Percentiles rank a stretch among this genome's conserved stretches.
phyloP scores from a whole-genome alignment of 352 stramenopile genomes.

The Aphanomyces stellatus region DNA sequence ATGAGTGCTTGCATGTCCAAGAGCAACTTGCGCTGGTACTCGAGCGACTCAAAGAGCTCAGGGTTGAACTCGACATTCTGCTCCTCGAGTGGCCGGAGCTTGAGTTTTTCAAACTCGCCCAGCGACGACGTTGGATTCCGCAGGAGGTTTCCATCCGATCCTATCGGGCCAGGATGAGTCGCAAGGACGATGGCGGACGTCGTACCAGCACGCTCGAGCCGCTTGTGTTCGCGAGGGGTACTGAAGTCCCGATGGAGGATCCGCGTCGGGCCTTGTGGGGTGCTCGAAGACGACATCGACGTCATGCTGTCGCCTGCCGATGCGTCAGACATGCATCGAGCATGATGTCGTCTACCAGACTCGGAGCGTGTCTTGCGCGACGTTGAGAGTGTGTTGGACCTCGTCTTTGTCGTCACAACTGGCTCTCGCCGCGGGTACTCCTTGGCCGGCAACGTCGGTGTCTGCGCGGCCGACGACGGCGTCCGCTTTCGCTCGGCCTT shows the following conservation, averaged over 20 bases:
- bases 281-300: too few relatives aligned
- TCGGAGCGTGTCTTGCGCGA: too few relatives aligned
- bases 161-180: background rate
- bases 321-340: background rate
- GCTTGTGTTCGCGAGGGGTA: background rate
- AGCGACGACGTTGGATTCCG: too few relatives aligned
- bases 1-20: slow-evolving; percentile 14
- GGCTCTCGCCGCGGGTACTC: too few relatives aligned
- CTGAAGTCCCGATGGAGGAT: background rate
- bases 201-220: background rate
- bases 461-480: too few relatives aligned
- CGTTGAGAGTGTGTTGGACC: too few relatives aligned
- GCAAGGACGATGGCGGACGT: background rate
- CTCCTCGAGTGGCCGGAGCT: background rate
- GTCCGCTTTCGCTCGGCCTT: too few relatives aligned
- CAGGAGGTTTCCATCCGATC: background rate
- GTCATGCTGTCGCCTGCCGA: background rate
- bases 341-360: too few relatives aligned
- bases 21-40: slow-evolving; percentile 17
- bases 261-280: background rate
- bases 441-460: too few relatives aligned
- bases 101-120: too few relatives aligned
- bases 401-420: too few relatives aligned
- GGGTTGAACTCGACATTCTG: slow-evolving; percentile 1
- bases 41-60: slow-evolving; percentile 13